Percentiles rank a stretch among this genome's conserved stretches.
Conservation (phyloP, 2,329 filamentous ascomycete genomes). For the Metarhizium rileyi region DNA sequence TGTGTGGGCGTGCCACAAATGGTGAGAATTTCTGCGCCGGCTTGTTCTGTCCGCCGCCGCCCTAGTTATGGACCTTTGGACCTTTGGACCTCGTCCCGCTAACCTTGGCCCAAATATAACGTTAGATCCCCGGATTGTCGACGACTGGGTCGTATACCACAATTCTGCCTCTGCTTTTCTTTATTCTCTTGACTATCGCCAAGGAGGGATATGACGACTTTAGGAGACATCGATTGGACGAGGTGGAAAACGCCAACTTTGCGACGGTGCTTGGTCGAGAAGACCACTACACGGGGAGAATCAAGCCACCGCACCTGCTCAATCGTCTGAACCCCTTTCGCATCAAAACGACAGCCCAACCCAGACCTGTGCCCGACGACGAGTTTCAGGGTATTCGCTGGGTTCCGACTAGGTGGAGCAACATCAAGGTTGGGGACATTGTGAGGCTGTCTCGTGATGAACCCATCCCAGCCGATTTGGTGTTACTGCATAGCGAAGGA, state of each 20-base stretch:
- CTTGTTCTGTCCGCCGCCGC: background rate
- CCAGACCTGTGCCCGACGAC: slow-evolving; percentile 36
- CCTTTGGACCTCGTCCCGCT: background rate
- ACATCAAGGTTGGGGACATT: slow-evolving; percentile 40
- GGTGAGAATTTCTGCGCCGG: slow-evolving; percentile 15
- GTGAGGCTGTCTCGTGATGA: slow-evolving; percentile 56
- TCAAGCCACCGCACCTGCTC: slow-evolving; percentile 13
- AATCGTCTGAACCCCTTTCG: slow-evolving; percentile 24
- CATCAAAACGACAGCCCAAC: slow-evolving; percentile 18
- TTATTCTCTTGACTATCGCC: slow-evolving; percentile 68
- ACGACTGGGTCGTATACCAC: slow-evolving; percentile 70
- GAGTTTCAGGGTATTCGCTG: slow-evolving; percentile 50
- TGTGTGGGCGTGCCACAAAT: slow-evolving; percentile 77
- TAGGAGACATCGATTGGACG: slow-evolving; percentile 69
- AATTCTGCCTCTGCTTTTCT: slow-evolving; percentile 63
- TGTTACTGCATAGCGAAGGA: slow-evolving; percentile 67
- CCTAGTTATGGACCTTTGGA: too few relatives aligned
- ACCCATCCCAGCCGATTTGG: slow-evolving; percentile 71
- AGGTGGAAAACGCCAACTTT: slow-evolving; percentile 60
- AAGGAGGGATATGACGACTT: slow-evolving; percentile 87
- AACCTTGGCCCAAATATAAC: background rate
- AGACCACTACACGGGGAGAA: slow-evolving; percentile 22
- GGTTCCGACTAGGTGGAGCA: slow-evolving; percentile 36
- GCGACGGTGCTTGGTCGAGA: slow-evolving; percentile 35
- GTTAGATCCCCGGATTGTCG: slow-evolving; percentile 60